phyloP scores from a whole-genome alignment of 1,139 yeast genomes.

The Fermentozyma sake region DNA sequence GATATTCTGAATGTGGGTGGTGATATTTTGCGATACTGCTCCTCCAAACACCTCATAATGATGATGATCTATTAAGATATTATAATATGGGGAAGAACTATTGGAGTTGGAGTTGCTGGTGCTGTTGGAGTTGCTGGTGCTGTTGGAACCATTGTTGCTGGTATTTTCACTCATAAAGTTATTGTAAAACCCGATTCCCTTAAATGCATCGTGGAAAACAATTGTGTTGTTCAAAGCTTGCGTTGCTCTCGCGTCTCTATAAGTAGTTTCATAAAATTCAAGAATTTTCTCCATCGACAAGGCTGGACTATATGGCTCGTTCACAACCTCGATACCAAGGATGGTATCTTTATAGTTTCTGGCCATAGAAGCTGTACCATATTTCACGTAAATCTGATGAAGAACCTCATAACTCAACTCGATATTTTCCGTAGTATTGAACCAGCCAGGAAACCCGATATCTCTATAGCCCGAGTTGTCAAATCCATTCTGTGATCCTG shows the following conservation, averaged over 20 bases:
- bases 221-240: slow-evolving; percentile 41
- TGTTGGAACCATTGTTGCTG: slow-evolving; percentile 8
- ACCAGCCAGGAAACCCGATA: slow-evolving; percentile 47
- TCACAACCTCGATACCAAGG: slow-evolving; percentile 59
- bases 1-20: slow-evolving; percentile 35
- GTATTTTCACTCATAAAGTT: slow-evolving; percentile 29
- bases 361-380: slow-evolving; percentile 31
- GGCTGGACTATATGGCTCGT: slow-evolving; percentile 55
- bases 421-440: slow-evolving; percentile 35
- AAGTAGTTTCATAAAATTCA: slow-evolving; percentile 38
- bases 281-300: slow-evolving; percentile 35
- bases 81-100: no score
- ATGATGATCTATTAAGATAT: slow-evolving; percentile 59
- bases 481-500: slow-evolving; percentile 70
- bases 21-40: slow-evolving; percentile 34
- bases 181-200: slow-evolving; percentile 49
- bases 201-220: slow-evolving; percentile 58
- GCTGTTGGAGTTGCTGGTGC: slow-evolving; percentile 1
- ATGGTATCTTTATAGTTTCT: slow-evolving; percentile 43
- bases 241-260: slow-evolving; percentile 29
- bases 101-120: slow-evolving; percentile 14
- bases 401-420: slow-evolving; percentile 42
- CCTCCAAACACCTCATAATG: slow-evolving; percentile 57
- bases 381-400: slow-evolving; percentile 38
- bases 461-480: slow-evolving; percentile 61